A percentile compares a stretch with the other conserved stretches of the same genome.
Conservation (phyloP, 2,329 filamentous ascomycete species). For the Curvularia verruculosa region DNA sequence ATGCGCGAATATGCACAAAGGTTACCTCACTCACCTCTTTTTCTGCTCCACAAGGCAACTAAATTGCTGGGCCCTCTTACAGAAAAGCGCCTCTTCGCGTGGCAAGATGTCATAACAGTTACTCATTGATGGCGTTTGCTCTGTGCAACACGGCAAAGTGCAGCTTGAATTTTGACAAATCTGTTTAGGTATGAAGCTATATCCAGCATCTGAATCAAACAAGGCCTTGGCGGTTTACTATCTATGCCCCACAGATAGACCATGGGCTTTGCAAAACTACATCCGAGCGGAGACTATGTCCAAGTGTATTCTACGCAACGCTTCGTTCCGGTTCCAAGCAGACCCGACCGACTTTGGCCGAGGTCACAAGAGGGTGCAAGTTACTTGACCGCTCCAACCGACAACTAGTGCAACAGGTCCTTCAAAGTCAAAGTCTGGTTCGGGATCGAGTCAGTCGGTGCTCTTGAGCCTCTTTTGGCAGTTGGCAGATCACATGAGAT, state of each 20-base stretch:
- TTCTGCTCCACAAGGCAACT: not conserved
- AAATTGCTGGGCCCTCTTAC: not conserved
- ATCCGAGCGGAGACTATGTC: not conserved
- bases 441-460: constrained; percentile 1
- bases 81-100: constrained; percentile 8
- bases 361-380: constrained; percentile 8
- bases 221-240: not conserved
- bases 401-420: constrained; percentile 1
- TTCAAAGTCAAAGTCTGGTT: constrained; percentile 2
- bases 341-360: constrained; percentile 9
- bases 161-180: not conserved
- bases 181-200: not conserved
- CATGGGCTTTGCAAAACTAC: not conserved
- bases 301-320: not conserved
- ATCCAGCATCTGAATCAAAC: not conserved
- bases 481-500: constrained; percentile 19
- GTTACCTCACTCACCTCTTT: not conserved
- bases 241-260: not conserved
- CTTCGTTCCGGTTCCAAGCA: not conserved
- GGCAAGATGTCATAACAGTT: constrained; percentile 7
- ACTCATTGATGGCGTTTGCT: not conserved
- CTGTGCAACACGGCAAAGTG: not conserved
- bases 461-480: constrained; percentile 1
- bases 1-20: not conserved
- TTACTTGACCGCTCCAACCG: constrained; percentile 1